Evolutionary conservation across 1,284 basidiomycete species (phyloP).

Genomic region (Cutaneotrichosporon sp.): DNA sequence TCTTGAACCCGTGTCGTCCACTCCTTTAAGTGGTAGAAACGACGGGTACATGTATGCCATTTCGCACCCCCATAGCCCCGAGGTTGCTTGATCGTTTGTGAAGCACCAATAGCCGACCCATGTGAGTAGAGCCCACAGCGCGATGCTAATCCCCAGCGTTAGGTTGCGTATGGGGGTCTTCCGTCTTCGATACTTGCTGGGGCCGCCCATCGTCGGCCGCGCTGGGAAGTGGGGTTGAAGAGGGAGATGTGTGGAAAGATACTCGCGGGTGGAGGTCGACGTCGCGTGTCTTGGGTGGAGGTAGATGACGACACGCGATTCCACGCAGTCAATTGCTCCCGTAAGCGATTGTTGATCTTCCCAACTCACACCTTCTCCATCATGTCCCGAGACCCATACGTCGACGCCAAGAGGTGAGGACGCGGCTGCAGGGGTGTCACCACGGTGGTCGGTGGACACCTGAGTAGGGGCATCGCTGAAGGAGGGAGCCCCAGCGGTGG

Average conservation of each 20-base stretch:
- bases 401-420: slow-evolving; percentile 47
- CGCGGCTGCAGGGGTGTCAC: neutral
- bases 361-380: neutral
- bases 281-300: neutral
- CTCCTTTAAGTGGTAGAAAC: slow-evolving; percentile 66
- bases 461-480: no score
- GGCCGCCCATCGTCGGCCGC: neutral
- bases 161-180: neutral
- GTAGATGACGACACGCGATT: neutral
- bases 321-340: neutral
- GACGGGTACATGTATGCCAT: slow-evolving; percentile 98
- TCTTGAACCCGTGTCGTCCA: slow-evolving; percentile 57
- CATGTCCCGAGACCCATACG: slow-evolving; percentile 50
- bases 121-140: slow-evolving; percentile 13
- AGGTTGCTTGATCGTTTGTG: slow-evolving; percentile 20
- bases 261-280: neutral
- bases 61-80: slow-evolving; percentile 63
- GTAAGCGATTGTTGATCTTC: neutral
- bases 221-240: neutral
- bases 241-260: neutral
- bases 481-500: neutral
- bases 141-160: neutral
- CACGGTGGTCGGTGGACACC: no score
- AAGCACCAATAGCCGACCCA: slow-evolving; percentile 16
- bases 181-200: neutral